Conservation (phyloP, 2,329 filamentous ascomycete genomes). For the Drechslera avenae region DNA sequence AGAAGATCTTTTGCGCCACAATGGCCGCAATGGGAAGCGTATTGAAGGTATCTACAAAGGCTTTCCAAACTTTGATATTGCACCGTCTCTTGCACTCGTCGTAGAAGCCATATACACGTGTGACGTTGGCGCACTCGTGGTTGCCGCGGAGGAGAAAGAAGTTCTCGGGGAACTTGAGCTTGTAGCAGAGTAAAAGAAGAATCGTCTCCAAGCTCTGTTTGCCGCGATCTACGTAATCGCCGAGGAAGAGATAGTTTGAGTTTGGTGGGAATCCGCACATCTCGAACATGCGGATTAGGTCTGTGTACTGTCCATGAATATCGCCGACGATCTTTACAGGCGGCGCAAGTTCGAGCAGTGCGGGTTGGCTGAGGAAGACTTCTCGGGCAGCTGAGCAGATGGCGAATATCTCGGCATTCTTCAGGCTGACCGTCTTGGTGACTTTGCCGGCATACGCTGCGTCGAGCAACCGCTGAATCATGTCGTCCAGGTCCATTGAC, state of each 20-base stretch:
- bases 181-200: slow-evolving; percentile 94
- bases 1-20: slow-evolving; percentile 96
- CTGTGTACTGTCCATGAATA: slow-evolving; percentile 95
- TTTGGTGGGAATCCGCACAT: slow-evolving; percentile 98
- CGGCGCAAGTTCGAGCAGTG: slow-evolving; percentile 86
- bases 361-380: slow-evolving; percentile 87
- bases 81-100: slow-evolving; percentile 99
- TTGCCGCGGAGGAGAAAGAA: slow-evolving; percentile 99
- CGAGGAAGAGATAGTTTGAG: slow-evolving; percentile 99
- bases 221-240: slow-evolving; percentile 97
- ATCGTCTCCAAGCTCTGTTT: slow-evolving; percentile 99
- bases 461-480: slow-evolving; percentile 92
- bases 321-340: slow-evolving; percentile 98
- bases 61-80: slow-evolving; percentile 99
- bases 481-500: slow-evolving; percentile 92
- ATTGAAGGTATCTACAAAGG: slow-evolving; percentile 96
- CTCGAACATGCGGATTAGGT: slow-evolving; percentile 95
- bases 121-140: slow-evolving; percentile 98
- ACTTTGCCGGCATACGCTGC: slow-evolving; percentile 96
- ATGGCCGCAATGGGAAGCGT: slow-evolving; percentile 94
- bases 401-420: slow-evolving; percentile 95
- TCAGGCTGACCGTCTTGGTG: slow-evolving; percentile 94
- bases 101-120: slow-evolving; percentile 99
- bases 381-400: slow-evolving; percentile 91
- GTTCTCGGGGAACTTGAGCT: slow-evolving; percentile 99